Base-by-base conservation (phyloP, 495 filamentous ascomycete genomes). In the Aspergillus incahuasiensis region DNA sequence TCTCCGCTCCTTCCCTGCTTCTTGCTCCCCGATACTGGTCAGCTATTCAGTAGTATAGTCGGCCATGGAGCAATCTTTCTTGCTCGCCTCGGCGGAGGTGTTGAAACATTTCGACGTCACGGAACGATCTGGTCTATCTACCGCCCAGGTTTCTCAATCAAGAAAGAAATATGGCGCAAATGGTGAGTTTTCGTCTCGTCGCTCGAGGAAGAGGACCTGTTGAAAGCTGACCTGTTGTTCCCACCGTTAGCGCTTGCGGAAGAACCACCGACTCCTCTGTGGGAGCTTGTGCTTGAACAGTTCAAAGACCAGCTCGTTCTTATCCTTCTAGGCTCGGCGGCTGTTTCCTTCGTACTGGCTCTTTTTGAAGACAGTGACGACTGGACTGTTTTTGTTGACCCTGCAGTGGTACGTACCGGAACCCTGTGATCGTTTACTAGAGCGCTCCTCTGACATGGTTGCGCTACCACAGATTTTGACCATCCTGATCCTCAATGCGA, bases 261-360 rank as follows among this genome's bases (percentile, higher is more conserved):
- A 73, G 95, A 97, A 50, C 92, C 95, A 41, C 89, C 95, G n/a
- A 97, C 94, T 15, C 95, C 95, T 34, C 66, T 99, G 44, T 99
- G 94, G 92, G 80, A 96, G 70, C 84, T 99, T 56, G 87, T 99
- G 40, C 78, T 97, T 49, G 95, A 99, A 70, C 95, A 99, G 72
- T 99, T 99, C 79, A 96, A 99, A 73, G 95, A 99, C 67, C 95
- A 99, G 72, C 82, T 99, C 2, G 95, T 99, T 52, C 81, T 99
- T 52, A 99, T 99, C 63, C 81, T 99, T 4, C 77, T 99, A 46
- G 94, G 84, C 41, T 97, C 92, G 15, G 95, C 95, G 5, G 90
- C 82, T n/a, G 82, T 99, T 41, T 97, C 95, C 2, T 97, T 99
- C 61, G 82, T 94, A 19, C 74, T 99, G 48, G 95, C 95, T 43